Conservation (phyloP, 495 filamentous ascomycete species). For the Aspergillus ostianus region DNA sequence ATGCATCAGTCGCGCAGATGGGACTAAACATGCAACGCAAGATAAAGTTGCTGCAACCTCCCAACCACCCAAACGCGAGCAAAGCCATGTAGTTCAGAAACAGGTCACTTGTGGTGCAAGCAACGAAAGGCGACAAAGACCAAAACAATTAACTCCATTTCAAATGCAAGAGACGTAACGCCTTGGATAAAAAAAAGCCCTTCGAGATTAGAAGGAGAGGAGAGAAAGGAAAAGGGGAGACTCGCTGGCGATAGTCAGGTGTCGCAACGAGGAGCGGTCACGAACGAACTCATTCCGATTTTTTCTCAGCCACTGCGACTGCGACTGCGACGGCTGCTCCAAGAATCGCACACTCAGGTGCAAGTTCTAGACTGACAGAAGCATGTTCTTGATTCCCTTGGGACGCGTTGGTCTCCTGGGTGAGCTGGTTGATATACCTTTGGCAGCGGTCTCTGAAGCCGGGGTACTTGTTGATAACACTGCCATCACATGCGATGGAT, state of each 20-base stretch:
- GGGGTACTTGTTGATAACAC: constrained; percentile 60
- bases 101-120: neutral
- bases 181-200: neutral
- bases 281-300: constrained; percentile 7
- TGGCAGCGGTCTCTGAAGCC: constrained; percentile 53
- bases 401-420: constrained; percentile 25
- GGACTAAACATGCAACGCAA: constrained; percentile 1
- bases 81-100: neutral
- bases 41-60: neutral
- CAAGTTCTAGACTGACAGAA: constrained; percentile 45
- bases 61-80: constrained; percentile 2
- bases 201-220: neutral
- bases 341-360: constrained; percentile 53
- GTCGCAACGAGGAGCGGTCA: neutral
- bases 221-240: neutral
- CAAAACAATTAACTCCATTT: neutral
- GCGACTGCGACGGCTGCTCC: constrained; percentile 59
- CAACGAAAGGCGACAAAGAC: neutral
- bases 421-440: constrained; percentile 45
- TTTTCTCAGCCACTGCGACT: constrained; percentile 40
- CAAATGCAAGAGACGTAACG: neutral
- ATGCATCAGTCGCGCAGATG: constrained; percentile 1
- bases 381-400: constrained; percentile 17
- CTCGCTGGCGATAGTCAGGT: too few species aligned
- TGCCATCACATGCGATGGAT: constrained; percentile 57